Evolutionary conservation across 768 basidiomycete genomes (phyloP).

Genomic region (Mycena olivaceomarginata): DNA sequence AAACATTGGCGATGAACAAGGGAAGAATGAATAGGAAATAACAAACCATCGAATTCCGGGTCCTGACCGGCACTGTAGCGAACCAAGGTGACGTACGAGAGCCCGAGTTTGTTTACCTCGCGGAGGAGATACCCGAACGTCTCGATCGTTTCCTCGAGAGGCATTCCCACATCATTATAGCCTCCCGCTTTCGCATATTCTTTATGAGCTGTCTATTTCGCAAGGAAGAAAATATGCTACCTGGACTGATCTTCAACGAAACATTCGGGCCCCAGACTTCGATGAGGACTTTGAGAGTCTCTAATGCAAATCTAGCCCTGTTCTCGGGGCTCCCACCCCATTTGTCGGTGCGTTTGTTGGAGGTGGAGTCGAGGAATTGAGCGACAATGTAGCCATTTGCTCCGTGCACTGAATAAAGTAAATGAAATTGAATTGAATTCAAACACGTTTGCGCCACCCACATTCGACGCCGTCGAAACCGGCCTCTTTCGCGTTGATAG

Average conservation of each 20-base stretch:
- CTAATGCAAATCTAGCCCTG: conserved; percentile 60
- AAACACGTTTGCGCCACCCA: not conserved
- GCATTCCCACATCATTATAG: conserved; percentile 44
- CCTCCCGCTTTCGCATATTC: not conserved
- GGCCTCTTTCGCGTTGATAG: conserved; percentile 54
- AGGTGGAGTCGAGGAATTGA: conserved; percentile 56
- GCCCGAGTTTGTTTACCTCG: conserved; percentile 39
- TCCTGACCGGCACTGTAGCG: conserved; percentile 52
- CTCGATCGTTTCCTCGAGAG: conserved; percentile 46
- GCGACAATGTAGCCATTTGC: conserved; percentile 56
- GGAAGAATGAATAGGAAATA: not conserved
- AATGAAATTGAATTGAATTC: not conserved
- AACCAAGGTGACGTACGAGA: conserved; percentile 57
- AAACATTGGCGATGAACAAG: no score
- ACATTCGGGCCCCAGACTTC: conserved; percentile 56
- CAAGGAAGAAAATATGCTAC: conserved; percentile 39
- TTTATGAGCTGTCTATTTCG: not conserved
- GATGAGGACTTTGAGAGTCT: conserved; percentile 53
- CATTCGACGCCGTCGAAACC: conserved; percentile 38
- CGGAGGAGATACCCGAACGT: conserved; percentile 48
- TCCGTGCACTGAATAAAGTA: conserved; percentile 43
- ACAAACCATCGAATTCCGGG: conserved; percentile 55
- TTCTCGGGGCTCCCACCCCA: conserved; percentile 68
- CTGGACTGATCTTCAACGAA: conserved; percentile 56
- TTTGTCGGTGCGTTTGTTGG: conserved; percentile 58